Evolutionary conservation across 495 filamentous ascomycete genomes (phyloP), one percentile per base, ranked within the genome.

Genomic region (Penicillium goetzii): DNA sequence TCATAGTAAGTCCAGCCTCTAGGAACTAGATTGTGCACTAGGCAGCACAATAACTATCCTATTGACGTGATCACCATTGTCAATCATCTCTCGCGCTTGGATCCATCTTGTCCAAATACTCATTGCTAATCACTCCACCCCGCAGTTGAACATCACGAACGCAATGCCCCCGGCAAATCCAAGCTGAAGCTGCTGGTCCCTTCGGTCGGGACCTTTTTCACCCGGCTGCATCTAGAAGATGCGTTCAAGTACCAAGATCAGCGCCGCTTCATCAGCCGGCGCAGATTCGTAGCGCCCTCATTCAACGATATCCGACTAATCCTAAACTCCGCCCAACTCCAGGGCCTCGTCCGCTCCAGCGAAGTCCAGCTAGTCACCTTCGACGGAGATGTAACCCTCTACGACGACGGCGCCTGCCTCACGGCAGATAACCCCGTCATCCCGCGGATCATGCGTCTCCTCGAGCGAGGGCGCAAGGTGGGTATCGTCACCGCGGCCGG

Each of bases 401-500:
- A 98, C 74, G 92, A 97, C 64, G 94, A 99, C 70, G 96, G 94
- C 12, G 80, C 92, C 66, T 91, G 85, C 63, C 82, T 99, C 45
- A 86, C 84, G 36, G 72, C 84, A 2, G 80, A 84, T 21, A 96
- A 89, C 74, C 89, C 91, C 0, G 89, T 96, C 14, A 92, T 98
- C 59, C 74, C 87, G 0, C 86, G 91, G 7, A 87, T 99, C 43
- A 74, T 97, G 15, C 80, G 82, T n/a, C 78, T 92, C 3, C 78
- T 92, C 34, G 62, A 63, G 10, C 80, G 78, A 50, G 85, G 81
- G 4, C 87, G 90, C 63, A 89, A 89, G 64, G 86, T 99, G 60
- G 96, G 92, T 45, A 98, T 99, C 70, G 95, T 99, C 30, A 99
- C 96, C 0, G 96, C 95, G 6, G 95, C 96, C 12, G 96, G 96